Conservation (phyloP, 139 green algal genomes). For the Chlamydomonas asymmetrica region DNA sequence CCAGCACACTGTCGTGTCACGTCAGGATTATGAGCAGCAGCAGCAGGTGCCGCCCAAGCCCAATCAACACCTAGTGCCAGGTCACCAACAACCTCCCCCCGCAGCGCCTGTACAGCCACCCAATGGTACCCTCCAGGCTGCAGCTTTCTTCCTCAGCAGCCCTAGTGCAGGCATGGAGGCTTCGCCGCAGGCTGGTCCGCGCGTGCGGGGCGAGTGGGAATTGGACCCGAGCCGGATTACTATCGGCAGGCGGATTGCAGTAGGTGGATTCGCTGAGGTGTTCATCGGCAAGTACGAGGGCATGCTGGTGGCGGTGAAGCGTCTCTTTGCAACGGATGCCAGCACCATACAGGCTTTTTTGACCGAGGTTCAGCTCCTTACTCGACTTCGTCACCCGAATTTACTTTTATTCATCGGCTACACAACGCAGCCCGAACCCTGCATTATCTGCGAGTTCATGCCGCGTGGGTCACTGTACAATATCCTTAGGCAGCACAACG, state of each 20-base stretch:
- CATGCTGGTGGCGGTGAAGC: conserved; percentile 71
- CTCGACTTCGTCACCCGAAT: conserved; percentile 60
- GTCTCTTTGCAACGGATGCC: conserved; percentile 53
- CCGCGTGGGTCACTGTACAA: conserved; percentile 49
- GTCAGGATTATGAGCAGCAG: too few species aligned
- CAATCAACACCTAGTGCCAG: too few species aligned
- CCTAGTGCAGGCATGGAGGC: neutral
- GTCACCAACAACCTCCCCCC: too few species aligned
- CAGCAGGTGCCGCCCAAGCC: too few species aligned
- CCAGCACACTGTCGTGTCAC: too few species aligned
- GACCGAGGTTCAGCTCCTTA: conserved; percentile 53
- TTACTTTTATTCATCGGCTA: conserved; percentile 74
- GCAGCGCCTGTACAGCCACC: neutral
- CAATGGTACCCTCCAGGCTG: neutral
- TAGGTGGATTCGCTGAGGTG: conserved; percentile 68
- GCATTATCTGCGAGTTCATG: conserved; percentile 58
- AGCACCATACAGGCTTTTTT: conserved; percentile 48
- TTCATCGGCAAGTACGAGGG: conserved; percentile 72
- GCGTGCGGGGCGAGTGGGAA: conserved; percentile 49
- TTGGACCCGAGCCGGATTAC: conserved; percentile 46
- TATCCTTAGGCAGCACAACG: conserved; percentile 37
- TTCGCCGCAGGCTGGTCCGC: neutral
- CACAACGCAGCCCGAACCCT: conserved; percentile 30
- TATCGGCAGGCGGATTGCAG: conserved; percentile 47
- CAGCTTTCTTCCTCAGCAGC: too few species aligned